phyloP scores from a whole-genome alignment of 2,329 filamentous ascomycete genomes.

The Botrytis byssoidea region DNA sequence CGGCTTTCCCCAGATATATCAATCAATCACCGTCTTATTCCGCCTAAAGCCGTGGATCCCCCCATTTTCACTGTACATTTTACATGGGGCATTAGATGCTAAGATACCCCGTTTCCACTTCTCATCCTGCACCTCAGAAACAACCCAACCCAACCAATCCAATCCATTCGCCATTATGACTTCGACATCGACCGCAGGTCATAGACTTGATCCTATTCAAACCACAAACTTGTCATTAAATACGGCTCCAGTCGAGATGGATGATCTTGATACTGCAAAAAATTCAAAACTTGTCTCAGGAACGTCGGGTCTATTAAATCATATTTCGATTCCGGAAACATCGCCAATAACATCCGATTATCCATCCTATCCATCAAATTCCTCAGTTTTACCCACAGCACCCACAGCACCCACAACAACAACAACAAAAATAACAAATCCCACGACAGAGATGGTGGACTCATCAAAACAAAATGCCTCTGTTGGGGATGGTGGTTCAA shows the following conservation, averaged over 20 bases:
- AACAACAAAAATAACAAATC: neutral
- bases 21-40: slow-evolving; percentile 3
- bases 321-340: slow-evolving; percentile 17
- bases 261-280: neutral
- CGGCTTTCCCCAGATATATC: slow-evolving; percentile 4
- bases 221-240: neutral
- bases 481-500: neutral
- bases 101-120: slow-evolving; percentile 9
- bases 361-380: neutral
- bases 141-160: neutral
- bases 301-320: slow-evolving; percentile 14
- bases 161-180: neutral
- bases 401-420: neutral
- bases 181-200: slow-evolving; percentile 6
- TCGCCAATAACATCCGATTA: slow-evolving; percentile 9
- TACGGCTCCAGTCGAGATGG: slow-evolving; percentile 3
- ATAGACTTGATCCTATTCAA: neutral
- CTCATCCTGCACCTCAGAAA: slow-evolving; percentile 4
- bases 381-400: neutral
- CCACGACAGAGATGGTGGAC: neutral
- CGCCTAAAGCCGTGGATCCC: slow-evolving; percentile 4
- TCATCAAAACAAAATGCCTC: neutral
- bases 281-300: neutral
- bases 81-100: slow-evolving; percentile 1
- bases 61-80: neutral